These are phyloP conservation scores for Tubosaeta sp. DNA, from an alignment of 768 basidiomycete species.

Conservation along the genomic window DNA sequence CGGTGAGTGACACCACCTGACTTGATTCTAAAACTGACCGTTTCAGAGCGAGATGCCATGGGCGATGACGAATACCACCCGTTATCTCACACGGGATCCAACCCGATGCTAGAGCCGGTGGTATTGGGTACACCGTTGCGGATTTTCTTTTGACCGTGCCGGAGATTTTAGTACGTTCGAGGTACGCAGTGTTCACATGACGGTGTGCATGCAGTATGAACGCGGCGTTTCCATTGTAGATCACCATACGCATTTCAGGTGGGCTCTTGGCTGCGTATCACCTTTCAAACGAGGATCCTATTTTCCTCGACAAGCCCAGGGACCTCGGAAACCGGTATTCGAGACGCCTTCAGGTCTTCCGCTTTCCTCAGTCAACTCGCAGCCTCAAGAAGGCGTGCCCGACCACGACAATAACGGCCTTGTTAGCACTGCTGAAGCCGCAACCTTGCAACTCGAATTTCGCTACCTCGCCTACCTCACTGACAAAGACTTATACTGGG, in stretches of 20 bases:
- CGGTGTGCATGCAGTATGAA: not conserved
- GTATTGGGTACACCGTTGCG: conserved; percentile 85
- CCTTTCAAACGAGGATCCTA: conserved; percentile 58
- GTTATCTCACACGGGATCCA: conserved; percentile 65
- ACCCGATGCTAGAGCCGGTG: conserved; percentile 73
- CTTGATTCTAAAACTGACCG: conserved; percentile 8
- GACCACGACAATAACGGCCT: conserved; percentile 57
- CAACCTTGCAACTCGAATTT: conserved; percentile 87
- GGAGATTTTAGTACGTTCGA: conserved; percentile 87
- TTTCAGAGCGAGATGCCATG: conserved; percentile 81
- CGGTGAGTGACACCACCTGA: conserved; percentile 42
- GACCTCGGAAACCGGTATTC: conserved; percentile 87
- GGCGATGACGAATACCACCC: conserved; percentile 93
- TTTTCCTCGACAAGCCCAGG: conserved; percentile 72
- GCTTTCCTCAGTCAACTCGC: conserved; percentile 74
- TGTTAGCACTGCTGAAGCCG: conserved; percentile 81
- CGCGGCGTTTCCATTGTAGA: conserved; percentile 45
- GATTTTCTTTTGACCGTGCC: conserved; percentile 78
- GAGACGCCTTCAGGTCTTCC: conserved; percentile 81
- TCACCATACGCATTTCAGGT: conserved; percentile 88
- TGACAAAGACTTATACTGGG: conserved; percentile 77
- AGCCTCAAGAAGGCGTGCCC: conserved; percentile 50
- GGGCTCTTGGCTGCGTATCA: conserved; percentile 86
- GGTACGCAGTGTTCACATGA: conserved; percentile 39
- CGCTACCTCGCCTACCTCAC: conserved; percentile 78